Evolutionary conservation across 306 rosid species (phyloP).

Genomic region (Medicago ruthenica): DNA sequence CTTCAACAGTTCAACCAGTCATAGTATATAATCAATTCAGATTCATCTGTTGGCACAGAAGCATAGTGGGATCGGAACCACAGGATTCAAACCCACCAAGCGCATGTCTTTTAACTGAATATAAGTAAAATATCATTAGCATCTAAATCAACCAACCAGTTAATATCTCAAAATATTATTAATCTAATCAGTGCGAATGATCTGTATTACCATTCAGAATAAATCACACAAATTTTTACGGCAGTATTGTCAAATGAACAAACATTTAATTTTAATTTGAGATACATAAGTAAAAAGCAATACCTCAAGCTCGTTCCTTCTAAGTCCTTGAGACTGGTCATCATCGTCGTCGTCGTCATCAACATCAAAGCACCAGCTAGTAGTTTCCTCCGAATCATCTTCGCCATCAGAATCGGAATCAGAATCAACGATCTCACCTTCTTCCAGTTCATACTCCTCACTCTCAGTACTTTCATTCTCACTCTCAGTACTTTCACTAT

Average conservation of each 20-base stretch:
- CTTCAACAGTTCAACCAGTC: background rate
- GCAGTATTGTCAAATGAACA: background rate
- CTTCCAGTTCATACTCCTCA: slow-evolving; percentile 54
- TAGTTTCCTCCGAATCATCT: background rate
- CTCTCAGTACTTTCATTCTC: slow-evolving; percentile 42
- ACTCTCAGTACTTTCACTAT: slow-evolving; percentile 39
- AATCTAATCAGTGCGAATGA: background rate
- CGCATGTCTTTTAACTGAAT: slow-evolving; percentile 8
- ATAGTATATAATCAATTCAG: background rate
- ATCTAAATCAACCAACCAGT: background rate
- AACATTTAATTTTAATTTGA: background rate
- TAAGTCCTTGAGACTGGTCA: background rate
- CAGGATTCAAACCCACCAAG: slow-evolving; percentile 15
- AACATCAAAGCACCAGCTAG: background rate
- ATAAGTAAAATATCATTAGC: background rate
- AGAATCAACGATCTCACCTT: slow-evolving; percentile 71
- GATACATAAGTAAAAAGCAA: background rate
- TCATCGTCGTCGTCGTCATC: background rate
- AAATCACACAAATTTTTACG: background rate
- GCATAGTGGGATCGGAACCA: background rate
- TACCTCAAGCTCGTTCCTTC: slow-evolving; percentile 65
- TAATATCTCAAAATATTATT: background rate
- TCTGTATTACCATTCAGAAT: slow-evolving; percentile 13
- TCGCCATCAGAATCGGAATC: slow-evolving; percentile 32
- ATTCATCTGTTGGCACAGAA: slow-evolving; percentile 5